These are phyloP conservation scores for Diplodia mutila DNA, from an alignment of 2,329 filamentous ascomycete genomes.

Conservation along the genomic window DNA sequence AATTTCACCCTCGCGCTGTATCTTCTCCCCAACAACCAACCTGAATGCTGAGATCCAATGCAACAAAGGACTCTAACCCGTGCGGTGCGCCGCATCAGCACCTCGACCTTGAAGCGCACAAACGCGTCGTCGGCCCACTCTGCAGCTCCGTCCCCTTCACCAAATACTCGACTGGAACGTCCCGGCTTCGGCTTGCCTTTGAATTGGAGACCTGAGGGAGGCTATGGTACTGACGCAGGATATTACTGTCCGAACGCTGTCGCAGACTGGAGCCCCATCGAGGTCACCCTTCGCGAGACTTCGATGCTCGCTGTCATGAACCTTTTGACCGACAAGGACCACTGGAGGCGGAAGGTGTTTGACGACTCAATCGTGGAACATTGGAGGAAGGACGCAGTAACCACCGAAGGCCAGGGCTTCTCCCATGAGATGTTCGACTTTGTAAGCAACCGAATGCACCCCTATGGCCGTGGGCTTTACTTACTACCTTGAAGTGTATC, in stretches of 20 bases:
- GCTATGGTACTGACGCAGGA: not conserved
- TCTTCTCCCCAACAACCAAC: not conserved
- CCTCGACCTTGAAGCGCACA: not conserved
- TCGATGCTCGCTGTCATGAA: slow-evolving; percentile 47
- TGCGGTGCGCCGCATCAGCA: not conserved
- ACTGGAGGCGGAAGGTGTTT: slow-evolving; percentile 48
- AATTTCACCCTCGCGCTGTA: too few relatives aligned
- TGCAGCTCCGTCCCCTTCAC: not conserved
- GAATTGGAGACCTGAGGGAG: not conserved
- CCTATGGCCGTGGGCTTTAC: too few relatives aligned
- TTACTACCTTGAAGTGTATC: too few relatives aligned
- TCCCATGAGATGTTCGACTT: slow-evolving; percentile 27
- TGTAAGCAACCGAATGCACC: slow-evolving; percentile 10
- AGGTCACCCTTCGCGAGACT: slow-evolving; percentile 42
- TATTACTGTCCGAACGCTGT: not conserved
- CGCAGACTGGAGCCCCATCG: not conserved
- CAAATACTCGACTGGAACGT: not conserved
- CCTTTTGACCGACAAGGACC: slow-evolving; percentile 44
- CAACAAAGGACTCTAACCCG: not conserved
- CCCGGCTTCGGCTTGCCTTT: not conserved
- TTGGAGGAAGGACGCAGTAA: slow-evolving; percentile 38
- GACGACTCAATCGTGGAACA: slow-evolving; percentile 36
- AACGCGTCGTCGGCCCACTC: not conserved
- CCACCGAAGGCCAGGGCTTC: slow-evolving; percentile 25
- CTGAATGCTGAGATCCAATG: not conserved